A percentile compares a stretch with the other conserved stretches of the same genome.
These are phyloP conservation scores for Kluyveromyces sp. DNA, from an alignment of 1,139 yeast species.

Conservation along the genomic window DNA sequence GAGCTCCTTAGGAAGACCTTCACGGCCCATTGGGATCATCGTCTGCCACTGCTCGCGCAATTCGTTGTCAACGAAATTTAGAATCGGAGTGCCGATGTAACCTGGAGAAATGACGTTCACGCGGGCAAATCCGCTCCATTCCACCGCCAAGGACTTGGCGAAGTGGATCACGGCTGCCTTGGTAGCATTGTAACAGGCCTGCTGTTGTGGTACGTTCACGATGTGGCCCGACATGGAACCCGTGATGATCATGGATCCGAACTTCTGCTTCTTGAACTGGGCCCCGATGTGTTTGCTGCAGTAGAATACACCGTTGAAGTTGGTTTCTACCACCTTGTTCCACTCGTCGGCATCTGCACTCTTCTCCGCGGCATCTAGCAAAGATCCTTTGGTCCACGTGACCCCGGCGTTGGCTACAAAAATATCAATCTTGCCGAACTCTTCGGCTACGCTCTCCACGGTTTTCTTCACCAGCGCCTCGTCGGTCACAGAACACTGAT, in stretches of 20 bases:
- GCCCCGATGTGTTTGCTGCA: constrained; percentile 66
- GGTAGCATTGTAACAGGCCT: constrained; percentile 86
- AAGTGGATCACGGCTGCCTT: constrained; percentile 82
- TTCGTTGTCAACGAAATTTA: constrained; percentile 50
- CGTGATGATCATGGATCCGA: constrained; percentile 73
- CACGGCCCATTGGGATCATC: constrained; percentile 78
- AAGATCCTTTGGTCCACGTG: constrained; percentile 73
- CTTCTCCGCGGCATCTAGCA: constrained; percentile 44
- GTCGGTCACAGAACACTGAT: constrained; percentile 62
- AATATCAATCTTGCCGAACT: constrained; percentile 72
- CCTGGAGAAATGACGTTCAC: constrained; percentile 86
- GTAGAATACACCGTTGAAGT: constrained; percentile 71
- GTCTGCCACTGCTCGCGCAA: constrained; percentile 58
- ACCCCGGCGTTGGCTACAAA: constrained; percentile 91
- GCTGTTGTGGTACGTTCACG: constrained; percentile 82
- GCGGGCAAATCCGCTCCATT: constrained; percentile 86
- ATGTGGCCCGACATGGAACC: constrained; percentile 90
- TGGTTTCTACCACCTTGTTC: constrained; percentile 63
- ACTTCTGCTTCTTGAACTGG: constrained; percentile 61
- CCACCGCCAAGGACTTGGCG: constrained; percentile 76
- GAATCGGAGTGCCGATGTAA: constrained; percentile 67
- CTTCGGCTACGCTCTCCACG: constrained; percentile 52
- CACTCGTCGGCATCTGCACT: constrained; percentile 49
- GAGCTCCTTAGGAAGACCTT: constrained; percentile 67
- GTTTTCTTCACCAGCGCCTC: constrained; percentile 51